Evolutionary conservation across 352 stramenopile genomes (phyloP), one percentile per base, ranked within the genome.

Genomic region (Globisporangium paroecandrum): DNA sequence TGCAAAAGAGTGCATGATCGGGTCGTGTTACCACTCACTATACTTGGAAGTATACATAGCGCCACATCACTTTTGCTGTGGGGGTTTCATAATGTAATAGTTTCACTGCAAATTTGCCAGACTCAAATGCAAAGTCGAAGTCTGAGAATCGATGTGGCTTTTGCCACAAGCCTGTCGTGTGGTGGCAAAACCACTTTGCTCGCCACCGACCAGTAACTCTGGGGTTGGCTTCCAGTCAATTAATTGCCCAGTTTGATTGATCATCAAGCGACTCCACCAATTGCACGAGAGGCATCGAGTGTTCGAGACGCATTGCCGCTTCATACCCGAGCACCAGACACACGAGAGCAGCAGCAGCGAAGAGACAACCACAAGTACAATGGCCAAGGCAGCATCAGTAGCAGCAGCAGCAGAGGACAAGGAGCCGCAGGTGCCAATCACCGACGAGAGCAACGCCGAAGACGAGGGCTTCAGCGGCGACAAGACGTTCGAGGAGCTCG

Each of bases 401-500:
- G 34, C 41, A 32, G 29, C 22, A 18, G 53, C 41, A 68, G 47
- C 20, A 53, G 47, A 49, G 22, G 54, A 65, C 9, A 49, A 57
- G 29, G 27, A 62, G 43, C 43, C 29, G 18, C 51, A 62, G 62
- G 53, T 38, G 49, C 20, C 49, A n/a, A 56, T 59, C 24, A 20
- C 46, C 9, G 41, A 24, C 9, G 32, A 36, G 8, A 64, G 2
- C 34, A 53, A 58, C 20, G 66, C 66, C 4, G 65, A 73, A 1
- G 75, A 82, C 51, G 76, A 81, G 43, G 82, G 81, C 68, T 90
- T 92, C 64, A 85, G 76, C 68, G 84, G 82, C 58, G 78, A 84
- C 69, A 80, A 75, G 70, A 95, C 82, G 7, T 99, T 99, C 73
- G 72, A 77, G 56, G 89, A 92, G 22, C 81, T 99, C 7, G 94